Evolutionary conservation across 2,329 filamentous ascomycete genomes (phyloP).

Genomic region (Fulvia fulva): DNA sequence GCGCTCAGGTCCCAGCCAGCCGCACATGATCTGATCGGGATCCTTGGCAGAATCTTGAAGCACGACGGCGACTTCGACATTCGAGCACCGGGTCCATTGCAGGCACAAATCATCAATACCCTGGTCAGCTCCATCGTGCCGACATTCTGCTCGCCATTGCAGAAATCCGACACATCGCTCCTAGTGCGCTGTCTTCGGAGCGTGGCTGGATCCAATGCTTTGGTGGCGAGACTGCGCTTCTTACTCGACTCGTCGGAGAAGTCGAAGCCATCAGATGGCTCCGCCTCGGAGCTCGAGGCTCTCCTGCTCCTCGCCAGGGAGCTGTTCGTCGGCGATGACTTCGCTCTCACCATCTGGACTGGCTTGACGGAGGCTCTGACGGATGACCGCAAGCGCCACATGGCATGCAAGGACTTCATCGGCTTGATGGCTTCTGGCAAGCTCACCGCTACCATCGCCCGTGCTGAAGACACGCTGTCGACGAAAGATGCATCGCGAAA

Average conservation of each 20-base stretch:
- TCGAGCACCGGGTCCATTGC: slow-evolving; percentile 59
- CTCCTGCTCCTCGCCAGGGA: slow-evolving; percentile 42
- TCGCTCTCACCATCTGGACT: slow-evolving; percentile 43
- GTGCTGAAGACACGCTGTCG: slow-evolving; percentile 53
- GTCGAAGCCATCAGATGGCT: not conserved
- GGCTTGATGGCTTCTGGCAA: slow-evolving; percentile 57
- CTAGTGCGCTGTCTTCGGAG: slow-evolving; percentile 67
- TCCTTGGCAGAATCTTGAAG: slow-evolving; percentile 12
- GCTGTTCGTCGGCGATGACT: slow-evolving; percentile 44
- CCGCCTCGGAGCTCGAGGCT: slow-evolving; percentile 27
- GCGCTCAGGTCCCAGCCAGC: slow-evolving; percentile 40
- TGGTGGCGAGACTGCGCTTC: slow-evolving; percentile 63
- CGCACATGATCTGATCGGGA: slow-evolving; percentile 30
- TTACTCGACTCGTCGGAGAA: slow-evolving; percentile 3
- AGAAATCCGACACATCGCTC: slow-evolving; percentile 40
- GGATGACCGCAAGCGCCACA: slow-evolving; percentile 44
- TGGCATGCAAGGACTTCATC: slow-evolving; percentile 63
- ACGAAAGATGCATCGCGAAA: slow-evolving; percentile 29
- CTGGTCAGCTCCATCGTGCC: slow-evolving; percentile 72
- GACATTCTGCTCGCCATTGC: slow-evolving; percentile 73
- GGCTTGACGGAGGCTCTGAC: slow-evolving; percentile 41
- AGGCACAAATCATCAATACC: slow-evolving; percentile 70
- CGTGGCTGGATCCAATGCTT: slow-evolving; percentile 72
- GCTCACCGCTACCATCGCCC: slow-evolving; percentile 55
- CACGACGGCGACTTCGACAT: slow-evolving; percentile 50